Evolutionary conservation across 2,329 filamentous ascomycete genomes (phyloP).

Genomic region (Cladophialophora yegresii): DNA sequence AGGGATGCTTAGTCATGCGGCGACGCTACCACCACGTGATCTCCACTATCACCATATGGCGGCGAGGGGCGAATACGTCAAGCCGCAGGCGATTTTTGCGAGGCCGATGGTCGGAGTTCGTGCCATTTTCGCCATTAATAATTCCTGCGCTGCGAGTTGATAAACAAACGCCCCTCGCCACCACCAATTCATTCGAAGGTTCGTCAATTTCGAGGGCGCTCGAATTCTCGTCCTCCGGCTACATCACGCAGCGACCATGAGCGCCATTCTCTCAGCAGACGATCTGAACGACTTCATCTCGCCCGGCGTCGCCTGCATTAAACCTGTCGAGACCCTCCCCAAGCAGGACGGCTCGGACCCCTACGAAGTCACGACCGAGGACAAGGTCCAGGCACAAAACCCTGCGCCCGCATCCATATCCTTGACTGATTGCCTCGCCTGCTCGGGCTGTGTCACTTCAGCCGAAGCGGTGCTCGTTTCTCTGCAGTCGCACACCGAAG

Average conservation of each 20-base stretch:
- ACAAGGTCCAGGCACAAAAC: constrained; percentile 62
- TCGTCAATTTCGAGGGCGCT: not conserved
- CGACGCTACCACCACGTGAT: not conserved
- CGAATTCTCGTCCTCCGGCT: not conserved
- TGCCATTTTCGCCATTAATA: constrained; percentile 18
- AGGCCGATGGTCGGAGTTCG: constrained; percentile 13
- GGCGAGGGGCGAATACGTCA: not conserved
- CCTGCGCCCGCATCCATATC: constrained; percentile 84
- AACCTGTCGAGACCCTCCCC: constrained; percentile 90
- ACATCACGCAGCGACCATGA: constrained; percentile 61
- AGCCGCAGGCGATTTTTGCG: not conserved
- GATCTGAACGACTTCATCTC: constrained; percentile 99
- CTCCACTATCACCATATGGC: not conserved
- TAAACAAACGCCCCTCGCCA: not conserved
- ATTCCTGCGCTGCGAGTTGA: constrained; percentile 10
- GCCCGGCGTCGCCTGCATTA: constrained; percentile 96
- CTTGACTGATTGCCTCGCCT: constrained; percentile 94
- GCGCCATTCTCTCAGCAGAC: constrained; percentile 93
- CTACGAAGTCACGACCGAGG: constrained; percentile 92
- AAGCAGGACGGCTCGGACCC: constrained; percentile 53
- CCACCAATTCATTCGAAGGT: not conserved
- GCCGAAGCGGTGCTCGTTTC: constrained; percentile 96
- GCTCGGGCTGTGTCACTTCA: constrained; percentile 95
- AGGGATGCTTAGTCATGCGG: not conserved
- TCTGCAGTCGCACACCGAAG: constrained; percentile 89